Evolutionary conservation across 1,139 yeast genomes (phyloP).

Genomic region (Pichia sp.): DNA sequence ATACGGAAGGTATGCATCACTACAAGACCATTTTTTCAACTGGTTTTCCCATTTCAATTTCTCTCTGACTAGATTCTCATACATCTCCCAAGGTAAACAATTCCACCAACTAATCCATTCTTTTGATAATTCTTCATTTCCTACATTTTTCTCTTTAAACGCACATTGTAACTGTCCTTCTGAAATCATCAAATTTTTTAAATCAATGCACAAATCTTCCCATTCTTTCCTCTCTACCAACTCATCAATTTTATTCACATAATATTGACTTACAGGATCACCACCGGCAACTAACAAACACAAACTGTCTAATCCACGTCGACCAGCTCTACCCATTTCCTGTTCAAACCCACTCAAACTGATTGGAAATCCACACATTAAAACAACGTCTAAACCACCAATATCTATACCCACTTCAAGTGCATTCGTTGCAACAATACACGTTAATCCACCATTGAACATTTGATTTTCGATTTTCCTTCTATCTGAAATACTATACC

Average conservation of each 20-base stretch:
- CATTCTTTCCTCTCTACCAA: constrained; percentile 45
- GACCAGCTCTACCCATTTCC: constrained; percentile 94
- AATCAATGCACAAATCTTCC: constrained; percentile 48
- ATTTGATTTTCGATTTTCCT: constrained; percentile 81
- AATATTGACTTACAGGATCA: constrained; percentile 82
- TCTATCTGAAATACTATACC: constrained; percentile 80
- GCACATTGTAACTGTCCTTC: constrained; percentile 93
- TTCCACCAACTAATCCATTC: constrained; percentile 20
- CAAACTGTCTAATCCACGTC: constrained; percentile 68
- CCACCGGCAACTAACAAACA: constrained; percentile 81
- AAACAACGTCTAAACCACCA: constrained; percentile 84
- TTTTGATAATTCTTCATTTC: constrained; percentile 18
- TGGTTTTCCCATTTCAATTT: constrained; percentile 34
- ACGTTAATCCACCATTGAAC: constrained; percentile 80
- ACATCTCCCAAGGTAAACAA: constrained; percentile 30
- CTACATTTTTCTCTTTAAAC: constrained; percentile 74
- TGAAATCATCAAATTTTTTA: constrained; percentile 49
- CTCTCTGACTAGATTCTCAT: constrained; percentile 29
- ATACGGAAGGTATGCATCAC: constrained; percentile 66
- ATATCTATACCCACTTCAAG: constrained; percentile 92
- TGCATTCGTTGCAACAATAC: constrained; percentile 92
- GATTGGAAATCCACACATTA: constrained; percentile 87
- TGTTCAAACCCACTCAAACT: constrained; percentile 85
- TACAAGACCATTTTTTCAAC: constrained; percentile 50
- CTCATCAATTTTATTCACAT: constrained; percentile 62